phyloP scores from a whole-genome alignment of 768 basidiomycete species.

The Psilocybe cyanescens region DNA sequence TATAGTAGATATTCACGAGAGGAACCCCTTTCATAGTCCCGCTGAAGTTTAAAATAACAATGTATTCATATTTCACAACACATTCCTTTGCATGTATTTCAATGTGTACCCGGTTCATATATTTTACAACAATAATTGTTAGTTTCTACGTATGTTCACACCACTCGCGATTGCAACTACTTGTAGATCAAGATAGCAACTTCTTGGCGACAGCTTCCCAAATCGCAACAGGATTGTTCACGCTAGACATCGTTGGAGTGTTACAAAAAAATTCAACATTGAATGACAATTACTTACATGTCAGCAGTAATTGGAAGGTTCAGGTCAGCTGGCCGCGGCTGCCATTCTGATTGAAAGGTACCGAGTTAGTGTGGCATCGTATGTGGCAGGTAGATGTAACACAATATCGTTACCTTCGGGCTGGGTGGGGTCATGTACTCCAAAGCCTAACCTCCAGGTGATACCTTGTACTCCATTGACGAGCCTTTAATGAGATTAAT shows the following conservation, averaged over 20 bases:
- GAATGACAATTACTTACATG: slow-evolving; percentile 40
- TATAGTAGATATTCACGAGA: neutral
- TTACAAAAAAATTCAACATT: slow-evolving; percentile 12
- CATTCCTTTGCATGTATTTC: slow-evolving; percentile 2
- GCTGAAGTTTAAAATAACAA: neutral
- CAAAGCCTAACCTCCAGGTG: slow-evolving; percentile 66
- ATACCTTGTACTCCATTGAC: slow-evolving; percentile 66
- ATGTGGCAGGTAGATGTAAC: neutral
- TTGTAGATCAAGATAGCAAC: slow-evolving; percentile 18
- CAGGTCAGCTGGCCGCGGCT: slow-evolving; percentile 56
- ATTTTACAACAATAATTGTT: neutral
- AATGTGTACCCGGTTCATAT: neutral
- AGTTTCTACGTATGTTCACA: neutral
- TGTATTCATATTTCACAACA: slow-evolving; percentile 2
- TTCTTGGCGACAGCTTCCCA: slow-evolving; percentile 52
- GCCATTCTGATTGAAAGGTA: slow-evolving; percentile 49
- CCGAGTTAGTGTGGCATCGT: neutral
- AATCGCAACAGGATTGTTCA: slow-evolving; percentile 60
- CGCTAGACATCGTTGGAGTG: slow-evolving; percentile 31
- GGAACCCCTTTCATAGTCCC: neutral
- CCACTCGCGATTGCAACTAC: neutral
- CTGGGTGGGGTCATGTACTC: slow-evolving; percentile 51
- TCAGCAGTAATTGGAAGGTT: slow-evolving; percentile 54
- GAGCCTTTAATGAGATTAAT: slow-evolving; percentile 31
- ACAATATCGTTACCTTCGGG: slow-evolving; percentile 52